Conservation (phyloP, 2,329 filamentous ascomycete species). For the Penicillium digitatum region DNA sequence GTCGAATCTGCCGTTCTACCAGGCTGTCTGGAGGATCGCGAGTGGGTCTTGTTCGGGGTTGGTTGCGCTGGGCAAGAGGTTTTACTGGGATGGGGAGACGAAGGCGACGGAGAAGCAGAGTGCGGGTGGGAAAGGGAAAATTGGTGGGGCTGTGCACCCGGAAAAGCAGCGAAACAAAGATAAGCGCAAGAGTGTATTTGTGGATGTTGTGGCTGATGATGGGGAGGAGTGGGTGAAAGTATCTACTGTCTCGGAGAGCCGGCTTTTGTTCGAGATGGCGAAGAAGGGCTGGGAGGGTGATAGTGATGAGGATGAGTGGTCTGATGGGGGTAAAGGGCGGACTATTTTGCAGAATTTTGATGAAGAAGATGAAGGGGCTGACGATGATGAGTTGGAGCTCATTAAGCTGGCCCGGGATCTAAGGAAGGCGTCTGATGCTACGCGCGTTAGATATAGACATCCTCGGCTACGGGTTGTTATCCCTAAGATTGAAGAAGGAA, state of each 20-base stretch:
- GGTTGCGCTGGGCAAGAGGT: constrained; percentile 54
- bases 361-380: constrained; percentile 33
- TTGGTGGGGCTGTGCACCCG: constrained; percentile 9
- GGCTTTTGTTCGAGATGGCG: constrained; percentile 64
- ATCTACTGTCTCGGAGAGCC: constrained; percentile 60
- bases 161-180: constrained; percentile 33
- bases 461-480: constrained; percentile 60
- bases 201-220: constrained; percentile 62
- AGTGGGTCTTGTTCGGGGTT: constrained; percentile 54
- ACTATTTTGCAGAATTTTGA: constrained; percentile 28
- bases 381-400: constrained; percentile 57
- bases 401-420: constrained; percentile 59
- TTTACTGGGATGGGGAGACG: constrained; percentile 45
- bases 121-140: constrained; percentile 6
- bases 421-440: constrained; percentile 53
- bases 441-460: constrained; percentile 56
- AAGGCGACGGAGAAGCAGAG: constrained; percentile 5
- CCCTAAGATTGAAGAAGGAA: constrained; percentile 53
- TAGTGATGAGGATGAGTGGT: constrained; percentile 46
- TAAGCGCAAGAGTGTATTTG: constrained; percentile 52
- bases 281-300: constrained; percentile 61
- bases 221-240: constrained; percentile 66
- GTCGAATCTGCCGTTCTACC: constrained; percentile 63
- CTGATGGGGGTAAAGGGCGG: constrained; percentile 23
- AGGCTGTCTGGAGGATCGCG: constrained; percentile 60